Evolutionary conservation across 2,329 filamentous ascomycete genomes (phyloP).

Genomic region (Leptoxyphium fumago): DNA sequence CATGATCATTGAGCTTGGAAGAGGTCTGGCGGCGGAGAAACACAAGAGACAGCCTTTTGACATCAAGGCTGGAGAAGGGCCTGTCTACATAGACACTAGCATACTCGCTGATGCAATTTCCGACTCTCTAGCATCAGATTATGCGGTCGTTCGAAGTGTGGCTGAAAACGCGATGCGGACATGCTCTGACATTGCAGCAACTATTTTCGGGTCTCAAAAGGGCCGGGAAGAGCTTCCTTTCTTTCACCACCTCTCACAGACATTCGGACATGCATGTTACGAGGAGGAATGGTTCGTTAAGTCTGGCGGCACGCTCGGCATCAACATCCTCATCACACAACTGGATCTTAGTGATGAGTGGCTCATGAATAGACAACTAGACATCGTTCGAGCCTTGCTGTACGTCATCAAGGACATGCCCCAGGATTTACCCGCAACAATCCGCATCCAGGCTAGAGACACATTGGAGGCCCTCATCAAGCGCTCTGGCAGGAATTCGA

Average conservation of each 20-base stretch:
- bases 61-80: conserved; percentile 72
- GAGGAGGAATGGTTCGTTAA: conserved; percentile 99
- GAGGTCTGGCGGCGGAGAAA: conserved; percentile 67
- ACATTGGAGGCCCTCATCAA: conserved; percentile 65
- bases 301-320: conserved; percentile 78
- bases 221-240: conserved; percentile 66
- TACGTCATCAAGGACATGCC: conserved; percentile 99
- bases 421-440: conserved; percentile 79
- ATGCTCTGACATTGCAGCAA: conserved; percentile 59
- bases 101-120: conserved; percentile 80
- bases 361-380: conserved; percentile 67
- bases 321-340: conserved; percentile 73
- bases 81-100: conserved; percentile 71
- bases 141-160: conserved; percentile 62
- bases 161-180: conserved; percentile 66
- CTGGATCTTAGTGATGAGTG: conserved; percentile 72
- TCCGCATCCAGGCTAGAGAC: conserved; percentile 65
- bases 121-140: conserved; percentile 78
- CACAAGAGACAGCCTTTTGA: conserved; percentile 67
- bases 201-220: conserved; percentile 62
- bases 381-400: conserved; percentile 81
- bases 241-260: conserved; percentile 67
- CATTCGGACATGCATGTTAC: conserved; percentile 88
- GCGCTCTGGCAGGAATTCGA: conserved; percentile 61
- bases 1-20: conserved; percentile 75